These are phyloP conservation scores for Trifolium repens DNA, from an alignment of 306 rosid genomes.

Conservation along the genomic window DNA sequence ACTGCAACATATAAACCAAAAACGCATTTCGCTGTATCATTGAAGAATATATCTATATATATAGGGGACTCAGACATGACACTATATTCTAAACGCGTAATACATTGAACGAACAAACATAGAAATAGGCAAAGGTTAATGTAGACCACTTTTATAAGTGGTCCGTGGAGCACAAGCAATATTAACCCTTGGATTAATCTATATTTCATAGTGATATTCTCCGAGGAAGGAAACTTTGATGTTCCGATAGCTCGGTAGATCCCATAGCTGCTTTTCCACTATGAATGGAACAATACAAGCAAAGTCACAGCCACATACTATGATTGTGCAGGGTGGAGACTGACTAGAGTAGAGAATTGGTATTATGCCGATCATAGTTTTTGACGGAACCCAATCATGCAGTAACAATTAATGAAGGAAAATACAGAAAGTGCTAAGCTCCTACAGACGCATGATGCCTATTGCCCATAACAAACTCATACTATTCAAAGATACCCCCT, in stretches of 20 bases:
- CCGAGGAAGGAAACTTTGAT: too few species aligned
- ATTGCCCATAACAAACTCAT: not conserved
- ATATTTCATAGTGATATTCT: not conserved
- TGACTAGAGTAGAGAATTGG: too few species aligned
- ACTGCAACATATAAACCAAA: conserved; percentile 1
- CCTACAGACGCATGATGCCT: not conserved
- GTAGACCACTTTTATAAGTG: not conserved
- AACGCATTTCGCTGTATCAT: conserved; percentile 2
- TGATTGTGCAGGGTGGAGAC: too few species aligned
- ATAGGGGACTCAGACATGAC: not conserved
- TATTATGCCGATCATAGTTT: too few species aligned
- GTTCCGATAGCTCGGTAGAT: too few species aligned
- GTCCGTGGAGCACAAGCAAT: not conserved
- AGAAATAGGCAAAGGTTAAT: not conserved
- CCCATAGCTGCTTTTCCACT: too few species aligned
- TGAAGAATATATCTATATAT: not conserved
- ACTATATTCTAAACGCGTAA: not conserved
- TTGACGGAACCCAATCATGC: not conserved
- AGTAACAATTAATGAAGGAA: not conserved
- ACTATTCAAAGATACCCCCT: not conserved
- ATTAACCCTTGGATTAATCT: not conserved
- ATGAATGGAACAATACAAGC: too few species aligned
- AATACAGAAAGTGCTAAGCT: too few species aligned
- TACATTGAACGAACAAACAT: not conserved
- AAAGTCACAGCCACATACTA: too few species aligned